These are phyloP conservation scores for Lagenidium giganteum DNA, from an alignment of 352 stramenopile genomes.

Conservation along the genomic window DNA sequence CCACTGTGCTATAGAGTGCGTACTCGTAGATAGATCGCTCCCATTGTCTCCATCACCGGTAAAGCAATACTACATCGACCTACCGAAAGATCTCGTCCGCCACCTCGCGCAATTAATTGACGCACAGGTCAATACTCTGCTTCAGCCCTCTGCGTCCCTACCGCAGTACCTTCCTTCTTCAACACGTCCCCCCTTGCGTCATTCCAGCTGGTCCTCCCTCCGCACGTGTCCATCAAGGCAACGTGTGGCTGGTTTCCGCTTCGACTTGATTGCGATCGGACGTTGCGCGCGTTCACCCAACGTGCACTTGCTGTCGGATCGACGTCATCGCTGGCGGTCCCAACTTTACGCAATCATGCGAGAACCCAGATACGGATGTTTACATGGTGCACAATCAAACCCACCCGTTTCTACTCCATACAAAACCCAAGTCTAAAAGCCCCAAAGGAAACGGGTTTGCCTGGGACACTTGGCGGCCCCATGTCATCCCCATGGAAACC, in stretches of 20 bases:
- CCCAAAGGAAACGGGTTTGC: conserved; percentile 2
- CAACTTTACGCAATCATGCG: neutral
- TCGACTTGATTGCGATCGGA: neutral
- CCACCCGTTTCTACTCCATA: neutral
- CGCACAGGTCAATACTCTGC: conserved; percentile 1
- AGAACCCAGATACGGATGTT: too few relatives aligned
- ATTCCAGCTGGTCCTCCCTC: neutral
- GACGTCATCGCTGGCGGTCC: neutral
- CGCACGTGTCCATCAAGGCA: conserved; percentile 1
- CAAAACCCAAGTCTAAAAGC: conserved; percentile 1
- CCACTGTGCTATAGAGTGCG: conserved; percentile 35
- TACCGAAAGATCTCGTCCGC: neutral
- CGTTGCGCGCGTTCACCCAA: neutral
- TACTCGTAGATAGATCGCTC: conserved; percentile 1
- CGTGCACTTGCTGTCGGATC: neutral
- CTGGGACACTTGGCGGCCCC: too few relatives aligned
- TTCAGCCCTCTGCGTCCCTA: too few relatives aligned
- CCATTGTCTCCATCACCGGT: too few relatives aligned
- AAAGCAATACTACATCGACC: neutral
- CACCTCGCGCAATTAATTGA: conserved; percentile 4
- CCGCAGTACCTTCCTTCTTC: too few relatives aligned
- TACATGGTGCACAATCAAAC: conserved; percentile 1
- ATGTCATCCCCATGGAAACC: neutral
- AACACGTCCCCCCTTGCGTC: too few relatives aligned
- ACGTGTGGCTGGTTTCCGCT: neutral